Conservation (phyloP, 306 rosid species). For the Corylus avellana region DNA sequence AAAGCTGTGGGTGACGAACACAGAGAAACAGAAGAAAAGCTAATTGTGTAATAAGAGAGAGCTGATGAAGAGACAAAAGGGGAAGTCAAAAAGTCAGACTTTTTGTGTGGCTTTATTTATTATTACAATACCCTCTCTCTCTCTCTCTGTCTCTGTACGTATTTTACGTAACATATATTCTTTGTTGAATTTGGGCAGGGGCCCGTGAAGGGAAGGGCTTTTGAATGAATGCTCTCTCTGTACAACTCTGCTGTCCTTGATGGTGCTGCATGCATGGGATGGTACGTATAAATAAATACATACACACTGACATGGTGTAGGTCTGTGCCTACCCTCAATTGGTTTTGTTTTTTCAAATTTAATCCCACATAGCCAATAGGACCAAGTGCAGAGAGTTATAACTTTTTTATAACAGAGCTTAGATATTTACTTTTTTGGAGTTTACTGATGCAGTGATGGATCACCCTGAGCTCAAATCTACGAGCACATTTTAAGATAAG, state of each 20-base stretch:
- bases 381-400: no score
- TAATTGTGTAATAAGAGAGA: slow-evolving; percentile 1
- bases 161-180: no score
- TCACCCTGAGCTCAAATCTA: no score
- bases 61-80: slow-evolving; percentile 57
- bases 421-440: no score
- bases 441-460: no score
- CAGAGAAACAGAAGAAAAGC: neutral
- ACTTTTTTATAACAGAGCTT: no score
- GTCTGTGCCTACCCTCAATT: neutral
- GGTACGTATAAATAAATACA: neutral
- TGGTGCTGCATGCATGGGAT: slow-evolving; percentile 1
- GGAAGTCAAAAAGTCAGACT: slow-evolving; percentile 33
- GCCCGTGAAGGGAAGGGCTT: no score
- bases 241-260: neutral
- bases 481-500: no score
- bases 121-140: slow-evolving; percentile 5
- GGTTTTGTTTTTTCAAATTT: no score
- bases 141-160: no score
- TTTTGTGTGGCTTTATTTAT: slow-evolving; percentile 10
- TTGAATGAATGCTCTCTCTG: neutral
- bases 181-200: no score
- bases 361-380: no score
- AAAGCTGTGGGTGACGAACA: slow-evolving; percentile 25
- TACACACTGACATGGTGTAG: neutral